Conservation (phyloP, 495 filamentous ascomycete species). For the Aspergillus nidulans region DNA sequence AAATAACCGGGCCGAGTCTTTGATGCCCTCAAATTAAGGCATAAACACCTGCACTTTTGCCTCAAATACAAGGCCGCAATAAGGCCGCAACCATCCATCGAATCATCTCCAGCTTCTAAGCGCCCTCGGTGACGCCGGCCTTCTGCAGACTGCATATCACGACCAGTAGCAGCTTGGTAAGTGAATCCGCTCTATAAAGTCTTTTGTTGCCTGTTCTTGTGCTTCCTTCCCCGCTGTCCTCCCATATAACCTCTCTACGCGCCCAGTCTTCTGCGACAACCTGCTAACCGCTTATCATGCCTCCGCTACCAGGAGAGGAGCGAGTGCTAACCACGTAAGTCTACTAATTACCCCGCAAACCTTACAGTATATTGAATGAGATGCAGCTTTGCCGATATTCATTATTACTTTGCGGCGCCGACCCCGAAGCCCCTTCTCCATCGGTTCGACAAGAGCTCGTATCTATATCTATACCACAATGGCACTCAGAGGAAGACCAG, state of each 20-base stretch:
- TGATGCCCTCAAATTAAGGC: slow-evolving; percentile 9
- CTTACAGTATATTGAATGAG: slow-evolving; percentile 1
- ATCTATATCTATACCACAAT: slow-evolving; percentile 83
- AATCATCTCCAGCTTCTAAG: slow-evolving; percentile 19
- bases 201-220: slow-evolving; percentile 1
- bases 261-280: neutral
- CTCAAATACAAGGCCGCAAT: slow-evolving; percentile 2
- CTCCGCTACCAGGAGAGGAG: slow-evolving; percentile 72
- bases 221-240: neutral
- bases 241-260: neutral
- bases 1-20: slow-evolving; percentile 19
- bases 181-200: slow-evolving; percentile 4
- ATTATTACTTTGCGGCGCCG: slow-evolving; percentile 80
- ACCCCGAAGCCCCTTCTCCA: slow-evolving; percentile 69
- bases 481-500: slow-evolving; percentile 61
- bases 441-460: slow-evolving; percentile 84
- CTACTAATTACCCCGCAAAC: slow-evolving; percentile 25
- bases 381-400: slow-evolving; percentile 77
- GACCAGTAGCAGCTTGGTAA: slow-evolving; percentile 10
- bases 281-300: slow-evolving; percentile 51
- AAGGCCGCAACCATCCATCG: slow-evolving; percentile 2
- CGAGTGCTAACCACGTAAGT: slow-evolving; percentile 74
- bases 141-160: slow-evolving; percentile 17
- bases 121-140: slow-evolving; percentile 21
- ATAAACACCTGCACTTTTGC: neutral